These are phyloP conservation scores for Quercus lobata DNA, from an alignment of 331 rosid species.

Conservation along the genomic window DNA sequence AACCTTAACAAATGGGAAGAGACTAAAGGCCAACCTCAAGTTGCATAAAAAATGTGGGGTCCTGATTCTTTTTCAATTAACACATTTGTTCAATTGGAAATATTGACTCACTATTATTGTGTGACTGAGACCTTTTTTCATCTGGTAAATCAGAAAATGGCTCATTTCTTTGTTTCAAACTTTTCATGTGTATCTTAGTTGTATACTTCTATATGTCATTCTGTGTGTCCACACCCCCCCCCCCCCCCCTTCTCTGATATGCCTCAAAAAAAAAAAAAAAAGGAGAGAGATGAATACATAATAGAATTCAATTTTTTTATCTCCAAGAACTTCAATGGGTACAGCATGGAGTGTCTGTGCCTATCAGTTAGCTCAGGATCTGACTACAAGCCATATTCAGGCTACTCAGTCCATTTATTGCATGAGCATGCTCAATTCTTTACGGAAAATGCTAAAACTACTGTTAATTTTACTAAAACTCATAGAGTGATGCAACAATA, in stretches of 20 bases:
- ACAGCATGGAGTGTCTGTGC: background rate
- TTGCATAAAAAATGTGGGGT: conserved; percentile 9
- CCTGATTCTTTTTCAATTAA: conserved; percentile 2
- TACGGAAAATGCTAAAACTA: no score
- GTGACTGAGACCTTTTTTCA: conserved; percentile 12
- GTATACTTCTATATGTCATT: background rate
- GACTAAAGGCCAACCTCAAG: background rate
- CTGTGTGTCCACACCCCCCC: no score
- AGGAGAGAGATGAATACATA: no score
- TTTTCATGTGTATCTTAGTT: no score
- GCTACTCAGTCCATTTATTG: background rate
- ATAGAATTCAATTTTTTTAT: no score
- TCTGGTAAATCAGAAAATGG: conserved; percentile 1
- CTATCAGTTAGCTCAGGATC: background rate
- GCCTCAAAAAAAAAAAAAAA: no score
- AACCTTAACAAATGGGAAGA: background rate
- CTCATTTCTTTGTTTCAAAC: conserved; percentile 3
- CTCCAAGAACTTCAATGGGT: background rate
- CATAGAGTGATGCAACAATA: no score
- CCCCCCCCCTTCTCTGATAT: no score
- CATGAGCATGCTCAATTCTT: background rate
- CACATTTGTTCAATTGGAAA: conserved; percentile 8
- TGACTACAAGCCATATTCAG: background rate
- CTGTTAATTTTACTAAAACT: no score
- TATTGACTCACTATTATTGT: conserved; percentile 15